phyloP scores from a whole-genome alignment of 108 stramenopile species.

The Nannochloropsis gaditana region DNA sequence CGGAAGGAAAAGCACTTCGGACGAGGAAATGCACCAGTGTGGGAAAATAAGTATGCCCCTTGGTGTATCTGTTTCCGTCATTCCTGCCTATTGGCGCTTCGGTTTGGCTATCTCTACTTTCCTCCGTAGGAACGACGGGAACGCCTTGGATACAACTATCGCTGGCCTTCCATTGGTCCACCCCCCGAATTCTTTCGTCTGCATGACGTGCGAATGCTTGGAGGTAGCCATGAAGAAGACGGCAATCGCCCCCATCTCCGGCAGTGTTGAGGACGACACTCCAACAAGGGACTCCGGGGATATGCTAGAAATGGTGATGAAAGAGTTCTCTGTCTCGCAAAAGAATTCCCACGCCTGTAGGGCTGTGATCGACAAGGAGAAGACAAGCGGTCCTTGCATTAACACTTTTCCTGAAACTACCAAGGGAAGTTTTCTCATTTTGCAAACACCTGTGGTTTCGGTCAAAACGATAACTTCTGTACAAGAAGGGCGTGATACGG shows the following conservation, averaged over 20 bases:
- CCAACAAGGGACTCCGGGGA: not conserved
- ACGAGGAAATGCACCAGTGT: no score
- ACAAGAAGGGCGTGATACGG: not conserved
- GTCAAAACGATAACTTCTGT: not conserved
- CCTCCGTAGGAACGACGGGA: constrained; percentile 9
- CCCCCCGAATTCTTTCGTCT: not conserved
- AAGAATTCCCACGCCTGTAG: not conserved
- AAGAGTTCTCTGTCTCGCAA: not conserved
- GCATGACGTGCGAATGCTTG: not conserved
- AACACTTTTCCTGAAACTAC: not conserved
- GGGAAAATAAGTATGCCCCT: no score
- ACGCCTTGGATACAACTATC: not conserved
- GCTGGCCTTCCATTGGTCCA: not conserved
- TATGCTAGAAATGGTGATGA: not conserved
- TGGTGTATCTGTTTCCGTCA: not conserved
- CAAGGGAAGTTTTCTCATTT: not conserved
- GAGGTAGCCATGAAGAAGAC: no score
- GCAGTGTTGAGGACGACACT: no score
- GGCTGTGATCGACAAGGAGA: not conserved
- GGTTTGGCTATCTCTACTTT: not conserved
- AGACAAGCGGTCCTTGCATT: not conserved
- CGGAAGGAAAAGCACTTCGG: no score
- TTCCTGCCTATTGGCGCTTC: not conserved
- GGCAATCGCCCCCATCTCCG: no score
- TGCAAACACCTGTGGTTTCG: not conserved